Base-by-base conservation (phyloP, 208 protist species). In the Leishmania martiniquensis region DNA sequence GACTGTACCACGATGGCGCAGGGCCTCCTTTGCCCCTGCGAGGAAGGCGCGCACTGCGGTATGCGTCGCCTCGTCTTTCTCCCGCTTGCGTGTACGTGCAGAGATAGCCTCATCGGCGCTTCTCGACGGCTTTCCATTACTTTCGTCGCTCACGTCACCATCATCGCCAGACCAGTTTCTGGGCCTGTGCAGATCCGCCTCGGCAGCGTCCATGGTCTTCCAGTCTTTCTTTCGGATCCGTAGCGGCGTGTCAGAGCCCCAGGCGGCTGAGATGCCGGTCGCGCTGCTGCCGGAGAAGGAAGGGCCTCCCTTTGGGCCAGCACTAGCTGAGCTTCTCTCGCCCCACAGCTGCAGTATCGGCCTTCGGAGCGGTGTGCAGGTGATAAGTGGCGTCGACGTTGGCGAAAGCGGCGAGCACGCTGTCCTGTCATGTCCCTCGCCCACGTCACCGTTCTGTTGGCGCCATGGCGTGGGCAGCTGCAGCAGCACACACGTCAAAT, bases 141-240 rank as follows among this genome's bases (percentile, higher is more conserved):
- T 57, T 25, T 57, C 71, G 45, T 45, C 71, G 66, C 60, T 59
- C 45, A 68, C 60, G 25, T 74, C 72, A 22, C 71, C 63, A 47
- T 85, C 76, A 44, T 75, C 72, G 34, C 79, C 81, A 0, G 72
- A 82, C 75, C 79, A 77, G 37, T 78, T 78, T 1, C 75, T 77
- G 20, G 69, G 72, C 59, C 47, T 72, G n/a, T 76, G 85, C 68
- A 83, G 59, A 6, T 89, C 83, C 20, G 62, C 65, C 9, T 90
- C 80, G 22, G 77, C 55, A 9, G 74, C 86, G 47, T 92, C 89
- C 83, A 92, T 85, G 45, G 78, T 85, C 55, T 89, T 90, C 87
- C 89, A 92, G 75, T 92, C 89, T 7, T 77, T 71, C 52, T 77
- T 83, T 45, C 83, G 87, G 49, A 91, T 54, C 25, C 72, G 75